phyloP scores from a whole-genome alignment of 1,284 basidiomycete genomes.

The Takashimella koratensis region DNA sequence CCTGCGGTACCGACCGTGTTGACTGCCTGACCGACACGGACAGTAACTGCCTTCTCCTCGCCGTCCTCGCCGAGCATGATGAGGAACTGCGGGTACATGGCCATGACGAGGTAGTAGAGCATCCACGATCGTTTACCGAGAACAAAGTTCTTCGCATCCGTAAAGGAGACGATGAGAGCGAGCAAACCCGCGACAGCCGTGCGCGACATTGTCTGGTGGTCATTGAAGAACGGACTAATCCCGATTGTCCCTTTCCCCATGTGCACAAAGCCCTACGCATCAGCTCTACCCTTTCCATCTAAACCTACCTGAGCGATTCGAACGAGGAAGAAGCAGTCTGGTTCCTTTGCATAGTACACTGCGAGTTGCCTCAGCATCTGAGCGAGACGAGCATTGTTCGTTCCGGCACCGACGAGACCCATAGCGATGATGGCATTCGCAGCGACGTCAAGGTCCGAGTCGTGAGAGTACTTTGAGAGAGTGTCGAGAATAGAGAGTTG shows the following conservation, averaged over 20 bases:
- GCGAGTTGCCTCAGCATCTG: slow-evolving; percentile 97
- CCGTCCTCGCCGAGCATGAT: slow-evolving; percentile 94
- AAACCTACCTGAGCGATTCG: slow-evolving; percentile 95
- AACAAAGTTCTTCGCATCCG: slow-evolving; percentile 85
- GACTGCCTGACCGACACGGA: slow-evolving; percentile 83
- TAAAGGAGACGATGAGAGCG: slow-evolving; percentile 84
- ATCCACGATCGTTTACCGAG: slow-evolving; percentile 98
- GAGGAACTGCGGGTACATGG: slow-evolving; percentile 98
- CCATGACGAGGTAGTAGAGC: slow-evolving; percentile 89
- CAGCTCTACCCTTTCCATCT: slow-evolving; percentile 28
- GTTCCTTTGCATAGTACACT: slow-evolving; percentile 95
- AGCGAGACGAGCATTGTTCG: slow-evolving; percentile 94
- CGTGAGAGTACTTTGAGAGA: slow-evolving; percentile 98
- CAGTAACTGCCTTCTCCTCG: slow-evolving; percentile 77
- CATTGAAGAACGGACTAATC: slow-evolving; percentile 96
- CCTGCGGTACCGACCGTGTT: slow-evolving; percentile 49
- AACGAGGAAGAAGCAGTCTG: slow-evolving; percentile 95
- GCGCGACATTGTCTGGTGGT: slow-evolving; percentile 83
- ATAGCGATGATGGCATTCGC: slow-evolving; percentile 98
- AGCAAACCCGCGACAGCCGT: slow-evolving; percentile 89
- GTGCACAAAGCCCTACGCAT: slow-evolving; percentile 89
- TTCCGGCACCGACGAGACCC: slow-evolving; percentile 96
- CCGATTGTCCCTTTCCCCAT: slow-evolving; percentile 99
- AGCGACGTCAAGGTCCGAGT: slow-evolving; percentile 93
- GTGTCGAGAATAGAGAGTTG: slow-evolving; percentile 95